phyloP scores from a whole-genome alignment of 148 eudicot species.

The Spergularia bocconei region DNA sequence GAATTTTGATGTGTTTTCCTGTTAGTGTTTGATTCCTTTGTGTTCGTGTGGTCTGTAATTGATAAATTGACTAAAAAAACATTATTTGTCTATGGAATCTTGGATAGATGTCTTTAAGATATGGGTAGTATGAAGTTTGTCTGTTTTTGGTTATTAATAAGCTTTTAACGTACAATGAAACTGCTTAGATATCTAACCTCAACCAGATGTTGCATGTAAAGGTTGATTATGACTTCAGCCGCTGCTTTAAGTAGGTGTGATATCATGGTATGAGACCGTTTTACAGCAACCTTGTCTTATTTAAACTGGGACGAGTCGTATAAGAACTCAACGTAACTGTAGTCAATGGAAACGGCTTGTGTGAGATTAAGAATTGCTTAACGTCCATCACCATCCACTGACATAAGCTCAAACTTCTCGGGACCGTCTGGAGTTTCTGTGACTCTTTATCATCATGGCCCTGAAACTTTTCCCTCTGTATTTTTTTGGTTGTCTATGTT shows the following conservation, averaged over 20 bases:
- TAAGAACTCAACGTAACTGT: background rate
- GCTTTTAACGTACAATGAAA: background rate
- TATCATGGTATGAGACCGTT: background rate
- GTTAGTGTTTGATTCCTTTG: background rate
- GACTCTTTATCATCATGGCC: background rate
- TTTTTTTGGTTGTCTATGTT: background rate
- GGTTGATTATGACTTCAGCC: background rate
- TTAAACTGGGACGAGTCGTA: background rate
- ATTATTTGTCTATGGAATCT: slow-evolving; percentile 3
- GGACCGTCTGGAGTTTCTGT: background rate
- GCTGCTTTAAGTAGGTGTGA: background rate
- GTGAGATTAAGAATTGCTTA: background rate
- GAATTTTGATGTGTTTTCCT: background rate
- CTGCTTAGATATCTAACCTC: slow-evolving; percentile 3
- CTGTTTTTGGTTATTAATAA: background rate
- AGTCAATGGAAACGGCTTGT: background rate
- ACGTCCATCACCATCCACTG: background rate
- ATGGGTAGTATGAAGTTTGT: background rate
- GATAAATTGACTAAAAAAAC: slow-evolving; percentile 21
- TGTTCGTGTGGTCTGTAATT: slow-evolving; percentile 22
- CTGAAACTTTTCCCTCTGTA: background rate
- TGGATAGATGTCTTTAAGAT: slow-evolving; percentile 8
- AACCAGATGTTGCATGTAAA: background rate
- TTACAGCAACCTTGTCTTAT: background rate
- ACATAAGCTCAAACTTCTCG: background rate